Percentiles rank a stretch among this genome's conserved stretches.
Conservation (phyloP, 140 eudicot species). For the Ambrosia hybrid region DNA sequence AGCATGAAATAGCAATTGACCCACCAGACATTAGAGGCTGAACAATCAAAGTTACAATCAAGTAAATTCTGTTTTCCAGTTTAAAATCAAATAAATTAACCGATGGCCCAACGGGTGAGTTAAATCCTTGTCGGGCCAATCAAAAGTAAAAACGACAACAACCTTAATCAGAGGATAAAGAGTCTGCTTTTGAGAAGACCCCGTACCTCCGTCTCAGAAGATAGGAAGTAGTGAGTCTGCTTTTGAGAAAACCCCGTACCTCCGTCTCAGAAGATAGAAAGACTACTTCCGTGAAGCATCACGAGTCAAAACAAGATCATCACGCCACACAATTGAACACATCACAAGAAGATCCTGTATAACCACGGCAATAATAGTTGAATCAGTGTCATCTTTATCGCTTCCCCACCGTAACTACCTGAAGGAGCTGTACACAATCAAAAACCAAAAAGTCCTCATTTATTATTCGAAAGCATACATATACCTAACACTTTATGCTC, state of each 20-base stretch:
- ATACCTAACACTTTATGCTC: neutral
- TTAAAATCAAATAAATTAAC: neutral
- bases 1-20: neutral
- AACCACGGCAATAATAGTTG: neutral
- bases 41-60: neutral
- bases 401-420: neutral
- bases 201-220: no score
- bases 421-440: constrained; percentile 13
- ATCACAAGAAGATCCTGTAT: constrained; percentile 5
- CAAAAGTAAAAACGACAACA: no score
- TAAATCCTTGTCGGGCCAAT: neutral
- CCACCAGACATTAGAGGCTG: no score
- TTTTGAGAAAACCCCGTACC: no score
- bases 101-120: neutral
- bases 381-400: neutral
- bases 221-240: no score
- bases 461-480: neutral
- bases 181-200: no score
- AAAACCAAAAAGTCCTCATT: neutral
- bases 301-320: neutral
- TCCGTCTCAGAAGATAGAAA: no score
- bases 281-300: no score
- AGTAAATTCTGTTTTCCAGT: neutral
- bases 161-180: no score
- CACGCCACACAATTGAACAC: neutral